Evolutionary conservation across 2,329 filamentous ascomycete species (phyloP).

Genomic region (Penicillium sp.): DNA sequence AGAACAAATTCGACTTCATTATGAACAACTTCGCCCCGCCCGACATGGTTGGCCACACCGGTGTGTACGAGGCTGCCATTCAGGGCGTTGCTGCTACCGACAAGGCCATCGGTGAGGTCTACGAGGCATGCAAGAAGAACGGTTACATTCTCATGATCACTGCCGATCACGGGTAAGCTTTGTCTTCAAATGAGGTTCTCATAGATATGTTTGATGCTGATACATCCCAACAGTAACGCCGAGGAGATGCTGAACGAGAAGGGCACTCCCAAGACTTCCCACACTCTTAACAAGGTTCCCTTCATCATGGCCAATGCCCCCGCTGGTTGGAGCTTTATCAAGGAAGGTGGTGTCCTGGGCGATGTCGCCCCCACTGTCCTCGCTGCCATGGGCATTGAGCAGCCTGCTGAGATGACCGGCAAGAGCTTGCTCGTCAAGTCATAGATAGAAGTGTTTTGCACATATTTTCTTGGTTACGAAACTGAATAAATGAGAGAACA

Average conservation of each 20-base stretch:
- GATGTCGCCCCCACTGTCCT: constrained; percentile 96
- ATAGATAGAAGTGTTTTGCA: constrained; percentile 30
- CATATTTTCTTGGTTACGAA: constrained; percentile 17
- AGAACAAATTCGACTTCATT: constrained; percentile 87
- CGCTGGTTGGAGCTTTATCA: constrained; percentile 78
- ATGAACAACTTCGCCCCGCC: constrained; percentile 99
- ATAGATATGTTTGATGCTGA: constrained; percentile 16
- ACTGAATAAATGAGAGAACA: constrained; percentile 23
- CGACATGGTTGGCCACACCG: constrained; percentile 99
- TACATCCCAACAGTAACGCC: constrained; percentile 59
- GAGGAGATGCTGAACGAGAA: constrained; percentile 98
- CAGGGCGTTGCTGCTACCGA: constrained; percentile 81
- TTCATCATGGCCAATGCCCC: constrained; percentile 98
- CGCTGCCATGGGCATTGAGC: constrained; percentile 80
- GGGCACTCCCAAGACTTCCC: constrained; percentile 94
- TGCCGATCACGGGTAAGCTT: constrained; percentile 74
- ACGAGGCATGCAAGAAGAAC: constrained; percentile 88
- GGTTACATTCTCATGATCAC: constrained; percentile 94
- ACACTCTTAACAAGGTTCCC: constrained; percentile 96
- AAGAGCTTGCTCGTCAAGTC: constrained; percentile 73
- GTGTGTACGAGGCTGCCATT: constrained; percentile 92
- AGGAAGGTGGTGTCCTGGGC: constrained; percentile 82
- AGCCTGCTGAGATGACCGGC: constrained; percentile 91
- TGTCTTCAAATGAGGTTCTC: not conserved
- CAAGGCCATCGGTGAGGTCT: constrained; percentile 86